Base-by-base conservation (phyloP, 78 protist genomes). In the Monocercomonoides exilis region DNA sequence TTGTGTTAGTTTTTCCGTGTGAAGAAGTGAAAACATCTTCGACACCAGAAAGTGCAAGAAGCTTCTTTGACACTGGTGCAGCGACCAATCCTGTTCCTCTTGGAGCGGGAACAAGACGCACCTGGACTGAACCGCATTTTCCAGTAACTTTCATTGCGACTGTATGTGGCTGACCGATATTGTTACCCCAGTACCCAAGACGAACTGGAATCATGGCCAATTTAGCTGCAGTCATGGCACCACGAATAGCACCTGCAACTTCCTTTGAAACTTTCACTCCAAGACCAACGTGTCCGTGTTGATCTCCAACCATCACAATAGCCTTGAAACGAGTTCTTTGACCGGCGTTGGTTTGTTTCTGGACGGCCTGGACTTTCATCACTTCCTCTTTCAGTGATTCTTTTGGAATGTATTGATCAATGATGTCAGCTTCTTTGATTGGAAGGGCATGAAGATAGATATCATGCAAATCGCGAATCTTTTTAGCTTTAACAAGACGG, bases 321-420 rank as follows among this genome's bases (percentile, higher is more conserved):
- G 98, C 96, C 95, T 97, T 98, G 98, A 98, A 97, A 89, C 99
- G 94, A 81, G 99, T 99, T 88, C 99, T 94, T 93, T 98, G 99
- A 89, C 99, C 99, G 93, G 99, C 99, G 86, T 94, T 89, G 85
- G 99, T 97, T 93, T 96, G 99, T 97, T 99, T 99, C 95, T 99
- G 99, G 29, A 99, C 99, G 85, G 99, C 96, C 91, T 85, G 87
- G 93, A 98, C 94, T 95, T 97, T 95, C 98, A 98, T 94, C 80
- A 97, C 97, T 90, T 97, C 98, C 77, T 97, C 99, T 96, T 96
- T 92, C 63, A 97, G 94, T 86, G 64, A 80, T 85, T 88, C 29
- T 70, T 46, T 45, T 43, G 38, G 6, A 87, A 95, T 80, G 95
- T 96, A 94, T 87, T 29, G 21, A 87, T 98, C 99, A 80, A 97